Evolutionary conservation across 495 filamentous ascomycete genomes (phyloP), one percentile per base, ranked within the genome.

Genomic region (Pyronema domesticum): DNA sequence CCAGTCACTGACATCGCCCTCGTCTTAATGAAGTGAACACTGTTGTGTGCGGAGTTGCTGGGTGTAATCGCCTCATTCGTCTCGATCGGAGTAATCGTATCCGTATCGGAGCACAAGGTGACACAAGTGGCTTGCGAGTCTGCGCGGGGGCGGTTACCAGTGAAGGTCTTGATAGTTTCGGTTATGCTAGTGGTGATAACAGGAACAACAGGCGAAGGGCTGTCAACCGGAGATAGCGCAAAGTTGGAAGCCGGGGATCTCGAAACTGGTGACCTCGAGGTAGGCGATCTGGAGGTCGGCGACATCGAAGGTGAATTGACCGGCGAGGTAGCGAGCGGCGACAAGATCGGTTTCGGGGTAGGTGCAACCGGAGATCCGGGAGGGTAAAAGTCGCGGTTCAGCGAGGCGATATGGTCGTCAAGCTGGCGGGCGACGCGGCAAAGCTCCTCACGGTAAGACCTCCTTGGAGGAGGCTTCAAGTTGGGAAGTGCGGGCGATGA

Each of bases 111-210:
- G 23, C 59, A 65, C 30, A 66, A 59, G 11, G 63, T 66, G 33
- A 56, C 63, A 47, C 63, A 66, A n/a, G 63, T 65, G 8, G 57
- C 55, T 51, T 66, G 63, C 7, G 63, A 66, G 46, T 60, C 55
- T n/a, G 63, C 62, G 53, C 63, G 57, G 37, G 63, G 14, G 37
- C 63, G 59, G 36, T 37, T 62, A 53, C 56, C 56, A n/a, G 36
- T 34, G 37, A 37, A 10, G 7, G 10, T 5, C 36, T 45, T 34
- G 23, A 39, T 43, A 39, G 43, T 17, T 13, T 53, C 50, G 7
- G 50, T 8, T 7, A 53, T 18, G 23, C 23, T 30, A 30, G 23
- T 30, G 23, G 23, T 30, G 23, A 30, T 30, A 30, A 30, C 23
- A 30, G 23, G 23, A 1, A 30, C 23, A 2, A 30, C 23, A 30